Percentiles rank a stretch among this genome's conserved stretches.
Evolutionary conservation across 352 stramenopile species (phyloP).

Genomic region (Globisporangium acanthophoron): DNA sequence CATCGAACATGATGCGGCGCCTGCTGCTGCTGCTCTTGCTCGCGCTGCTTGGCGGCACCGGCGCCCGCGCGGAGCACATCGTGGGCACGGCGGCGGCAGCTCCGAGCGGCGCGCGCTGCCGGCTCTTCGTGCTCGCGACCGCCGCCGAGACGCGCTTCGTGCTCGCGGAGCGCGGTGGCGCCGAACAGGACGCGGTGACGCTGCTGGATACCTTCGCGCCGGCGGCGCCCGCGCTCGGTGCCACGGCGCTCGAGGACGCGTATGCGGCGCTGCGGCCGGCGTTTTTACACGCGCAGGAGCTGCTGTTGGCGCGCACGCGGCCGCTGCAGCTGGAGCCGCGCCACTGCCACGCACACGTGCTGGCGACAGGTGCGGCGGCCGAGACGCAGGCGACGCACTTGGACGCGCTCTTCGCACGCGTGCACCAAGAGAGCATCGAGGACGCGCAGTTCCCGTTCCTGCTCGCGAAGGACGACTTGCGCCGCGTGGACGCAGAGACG

Average conservation of each 20-base stretch:
- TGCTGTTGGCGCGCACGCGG: constrained; percentile 16
- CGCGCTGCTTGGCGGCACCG: constrained; percentile 5
- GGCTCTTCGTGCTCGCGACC: constrained; percentile 46
- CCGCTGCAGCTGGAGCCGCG: constrained; percentile 33
- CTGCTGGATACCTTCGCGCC: constrained; percentile 27
- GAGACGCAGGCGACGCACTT: constrained; percentile 17
- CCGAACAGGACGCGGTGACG: constrained; percentile 23
- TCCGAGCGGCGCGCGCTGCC: constrained; percentile 29
- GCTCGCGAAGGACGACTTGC: constrained; percentile 42
- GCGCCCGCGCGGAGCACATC: constrained; percentile 3
- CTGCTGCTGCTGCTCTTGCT: neutral
- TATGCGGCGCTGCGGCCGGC: constrained; percentile 41
- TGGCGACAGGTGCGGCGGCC: constrained; percentile 19
- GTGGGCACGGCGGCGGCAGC: constrained; percentile 9
- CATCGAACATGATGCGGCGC: neutral
- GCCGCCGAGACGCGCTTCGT: constrained; percentile 34
- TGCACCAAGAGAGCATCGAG: constrained; percentile 35
- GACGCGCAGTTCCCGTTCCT: constrained; percentile 57
- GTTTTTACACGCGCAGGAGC: constrained; percentile 37
- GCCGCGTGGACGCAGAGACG: constrained; percentile 27
- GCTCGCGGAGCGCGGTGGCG: constrained; percentile 39
- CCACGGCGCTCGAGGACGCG: constrained; percentile 18
- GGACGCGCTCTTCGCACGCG: constrained; percentile 21
- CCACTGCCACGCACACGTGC: constrained; percentile 45
- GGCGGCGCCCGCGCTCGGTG: constrained; percentile 16